Conservation (phyloP, 2,329 filamentous ascomycete species). For the Pseudophaeomoniella oleicola region DNA sequence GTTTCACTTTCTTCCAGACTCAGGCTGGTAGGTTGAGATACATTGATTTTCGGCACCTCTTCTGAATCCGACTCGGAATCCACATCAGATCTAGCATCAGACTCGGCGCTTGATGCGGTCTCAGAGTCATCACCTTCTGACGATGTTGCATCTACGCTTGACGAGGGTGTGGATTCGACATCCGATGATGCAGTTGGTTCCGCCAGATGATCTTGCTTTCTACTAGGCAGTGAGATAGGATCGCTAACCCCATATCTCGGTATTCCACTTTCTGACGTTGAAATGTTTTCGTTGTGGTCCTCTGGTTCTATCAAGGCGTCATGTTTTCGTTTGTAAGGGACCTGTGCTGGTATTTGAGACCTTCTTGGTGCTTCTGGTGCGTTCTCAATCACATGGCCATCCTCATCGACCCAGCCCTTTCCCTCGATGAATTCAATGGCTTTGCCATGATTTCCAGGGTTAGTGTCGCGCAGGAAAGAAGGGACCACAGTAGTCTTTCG, state of each 20-base stretch:
- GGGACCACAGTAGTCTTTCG: conserved; percentile 70
- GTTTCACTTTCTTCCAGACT: neutral
- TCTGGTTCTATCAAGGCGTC: neutral
- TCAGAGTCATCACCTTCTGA: neutral
- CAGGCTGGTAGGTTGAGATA: neutral
- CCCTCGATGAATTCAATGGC: conserved; percentile 61
- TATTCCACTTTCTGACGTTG: neutral
- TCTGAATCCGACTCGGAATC: neutral
- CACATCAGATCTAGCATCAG: neutral
- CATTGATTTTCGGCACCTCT: neutral
- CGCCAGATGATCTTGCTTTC: neutral
- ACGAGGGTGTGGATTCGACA: neutral
- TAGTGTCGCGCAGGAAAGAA: conserved; percentile 55
- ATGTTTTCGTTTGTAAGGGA: neutral
- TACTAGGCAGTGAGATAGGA: neutral
- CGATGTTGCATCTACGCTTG: neutral
- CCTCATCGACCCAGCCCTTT: conserved; percentile 73
- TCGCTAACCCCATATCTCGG: too few relatives aligned
- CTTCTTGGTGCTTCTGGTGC: neutral
- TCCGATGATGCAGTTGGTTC: neutral
- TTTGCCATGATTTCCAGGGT: conserved; percentile 29
- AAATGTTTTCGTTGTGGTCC: conserved; percentile 7
- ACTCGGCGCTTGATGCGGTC: too few relatives aligned
- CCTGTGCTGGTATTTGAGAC: neutral
- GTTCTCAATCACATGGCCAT: conserved; percentile 58